Evolutionary conservation across 2,329 filamentous ascomycete species (phyloP).

Genomic region (Microthyrium microscopicum): DNA sequence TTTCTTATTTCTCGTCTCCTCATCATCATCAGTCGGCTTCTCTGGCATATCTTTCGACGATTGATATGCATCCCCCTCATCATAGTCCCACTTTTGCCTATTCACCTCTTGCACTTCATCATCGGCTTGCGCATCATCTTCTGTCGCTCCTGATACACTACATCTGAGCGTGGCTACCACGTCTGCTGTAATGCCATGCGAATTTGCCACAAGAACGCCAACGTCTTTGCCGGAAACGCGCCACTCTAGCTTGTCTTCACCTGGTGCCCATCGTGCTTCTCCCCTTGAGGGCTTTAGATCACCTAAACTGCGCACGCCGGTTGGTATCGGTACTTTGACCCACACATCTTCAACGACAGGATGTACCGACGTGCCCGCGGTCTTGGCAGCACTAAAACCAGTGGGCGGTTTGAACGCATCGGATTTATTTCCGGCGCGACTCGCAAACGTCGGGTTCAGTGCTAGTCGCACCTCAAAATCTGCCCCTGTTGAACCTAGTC

Average conservation of each 20-base stretch:
- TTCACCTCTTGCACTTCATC: conserved; percentile 13
- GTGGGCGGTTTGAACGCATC: conserved; percentile 7
- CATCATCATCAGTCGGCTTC: conserved; percentile 13
- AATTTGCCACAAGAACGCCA: conserved; percentile 23
- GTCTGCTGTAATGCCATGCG: conserved; percentile 33
- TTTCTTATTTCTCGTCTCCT: conserved; percentile 7
- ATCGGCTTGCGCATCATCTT: conserved; percentile 31
- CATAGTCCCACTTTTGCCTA: conserved; percentile 9
- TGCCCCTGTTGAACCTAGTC: conserved; percentile 54
- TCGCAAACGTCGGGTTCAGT: conserved; percentile 33
- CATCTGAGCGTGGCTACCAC: conserved; percentile 61
- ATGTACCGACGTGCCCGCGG: conserved; percentile 15
- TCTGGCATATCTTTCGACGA: conserved; percentile 15
- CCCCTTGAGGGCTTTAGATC: conserved; percentile 69
- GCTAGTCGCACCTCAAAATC: conserved; percentile 81
- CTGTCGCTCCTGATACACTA: conserved; percentile 51
- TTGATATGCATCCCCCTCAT: conserved; percentile 14
- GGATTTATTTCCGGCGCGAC: conserved; percentile 11
- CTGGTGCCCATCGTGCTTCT: conserved; percentile 65
- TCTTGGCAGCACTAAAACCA: conserved; percentile 5
- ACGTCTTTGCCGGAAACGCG: conserved; percentile 64
- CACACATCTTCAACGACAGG: conserved; percentile 54
- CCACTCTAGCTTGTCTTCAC: conserved; percentile 65
- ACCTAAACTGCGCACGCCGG: conserved; percentile 62
- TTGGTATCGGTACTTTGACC: conserved; percentile 63